A percentile compares a stretch with the other conserved stretches of the same genome.
Conservation (phyloP, 441 rosid genomes). For the Erodium moschatum region DNA sequence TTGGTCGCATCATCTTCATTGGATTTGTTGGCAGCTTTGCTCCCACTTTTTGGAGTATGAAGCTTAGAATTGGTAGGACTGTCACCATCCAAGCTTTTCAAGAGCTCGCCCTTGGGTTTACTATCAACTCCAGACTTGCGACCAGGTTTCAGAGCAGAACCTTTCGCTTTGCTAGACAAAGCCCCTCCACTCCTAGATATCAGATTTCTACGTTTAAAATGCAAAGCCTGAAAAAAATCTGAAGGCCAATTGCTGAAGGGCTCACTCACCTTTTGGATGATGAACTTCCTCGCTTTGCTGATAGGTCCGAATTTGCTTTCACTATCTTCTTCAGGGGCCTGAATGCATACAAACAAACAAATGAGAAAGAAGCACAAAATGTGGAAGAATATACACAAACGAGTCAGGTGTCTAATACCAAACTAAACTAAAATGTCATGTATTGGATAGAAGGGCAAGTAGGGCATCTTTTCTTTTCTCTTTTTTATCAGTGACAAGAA, state of each 20-base stretch:
- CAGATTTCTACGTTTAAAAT: slow-evolving; percentile 7
- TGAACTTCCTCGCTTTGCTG: slow-evolving; percentile 35
- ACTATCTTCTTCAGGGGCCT: slow-evolving; percentile 61
- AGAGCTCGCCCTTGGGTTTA: slow-evolving; percentile 25
- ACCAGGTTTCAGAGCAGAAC: slow-evolving; percentile 34
- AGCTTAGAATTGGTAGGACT: slow-evolving; percentile 33
- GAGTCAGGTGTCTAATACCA: too few relatives aligned
- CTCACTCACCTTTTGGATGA: slow-evolving; percentile 42
- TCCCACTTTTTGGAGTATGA: slow-evolving; percentile 29
- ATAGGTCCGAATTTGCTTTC: slow-evolving; percentile 29
- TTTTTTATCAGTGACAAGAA: too few relatives aligned
- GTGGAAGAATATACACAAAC: too few relatives aligned
- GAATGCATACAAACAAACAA: slow-evolving; percentile 16
- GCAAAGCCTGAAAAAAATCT: neutral
- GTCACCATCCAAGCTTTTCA: slow-evolving; percentile 31
- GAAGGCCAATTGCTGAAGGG: neutral
- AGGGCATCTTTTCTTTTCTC: too few relatives aligned
- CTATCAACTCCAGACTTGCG: slow-evolving; percentile 34
- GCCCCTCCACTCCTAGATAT: slow-evolving; percentile 53
- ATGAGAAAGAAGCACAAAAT: neutral
- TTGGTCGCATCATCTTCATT: neutral
- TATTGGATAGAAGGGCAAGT: too few relatives aligned
- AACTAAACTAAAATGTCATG: too few relatives aligned
- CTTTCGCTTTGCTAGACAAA: slow-evolving; percentile 62
- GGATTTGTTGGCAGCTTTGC: slow-evolving; percentile 19